Conservation (phyloP, 2,329 filamentous ascomycete genomes). For the Anisogramma anomala region DNA sequence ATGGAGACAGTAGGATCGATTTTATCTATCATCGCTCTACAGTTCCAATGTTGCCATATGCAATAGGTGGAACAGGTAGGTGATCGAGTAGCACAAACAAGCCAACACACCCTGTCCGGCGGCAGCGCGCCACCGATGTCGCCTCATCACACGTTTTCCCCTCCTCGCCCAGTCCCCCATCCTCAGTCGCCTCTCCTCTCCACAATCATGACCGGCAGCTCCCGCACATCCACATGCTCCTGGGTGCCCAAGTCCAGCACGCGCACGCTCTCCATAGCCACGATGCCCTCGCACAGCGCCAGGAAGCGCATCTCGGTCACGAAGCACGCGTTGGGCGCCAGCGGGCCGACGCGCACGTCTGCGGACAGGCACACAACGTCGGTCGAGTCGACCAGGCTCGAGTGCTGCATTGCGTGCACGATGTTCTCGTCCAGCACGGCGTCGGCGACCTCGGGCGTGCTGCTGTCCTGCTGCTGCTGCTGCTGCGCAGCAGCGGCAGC, state of each 20-base stretch:
- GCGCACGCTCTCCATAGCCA: slow-evolving; percentile 59
- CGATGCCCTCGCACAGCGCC: slow-evolving; percentile 53
- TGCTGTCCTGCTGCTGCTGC: slow-evolving; percentile 5
- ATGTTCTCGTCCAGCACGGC: slow-evolving; percentile 62
- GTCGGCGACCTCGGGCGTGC: slow-evolving; percentile 37
- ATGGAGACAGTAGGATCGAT: too few species aligned
- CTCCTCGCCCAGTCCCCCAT: background rate
- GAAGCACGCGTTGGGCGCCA: slow-evolving; percentile 62
- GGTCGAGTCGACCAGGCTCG: slow-evolving; percentile 48
- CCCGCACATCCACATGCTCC: slow-evolving; percentile 65
- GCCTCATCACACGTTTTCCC: background rate
- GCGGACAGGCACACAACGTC: slow-evolving; percentile 66
- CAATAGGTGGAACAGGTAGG: too few species aligned
- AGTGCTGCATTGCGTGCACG: slow-evolving; percentile 59
- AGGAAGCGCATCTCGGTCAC: slow-evolving; percentile 63
- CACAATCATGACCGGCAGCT: slow-evolving; percentile 59
- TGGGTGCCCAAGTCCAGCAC: slow-evolving; percentile 63
- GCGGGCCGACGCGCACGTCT: slow-evolving; percentile 60
- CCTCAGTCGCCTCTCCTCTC: slow-evolving; percentile 19
- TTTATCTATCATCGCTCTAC: too few species aligned
- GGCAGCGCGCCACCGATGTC: too few species aligned
- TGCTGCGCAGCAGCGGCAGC: background rate
- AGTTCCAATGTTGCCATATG: too few species aligned
- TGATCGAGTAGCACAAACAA: too few species aligned
- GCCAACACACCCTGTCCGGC: too few species aligned